Base-by-base conservation (phyloP, 2,329 filamentous ascomycete genomes). In the Colletotrichum tamarilloi region DNA sequence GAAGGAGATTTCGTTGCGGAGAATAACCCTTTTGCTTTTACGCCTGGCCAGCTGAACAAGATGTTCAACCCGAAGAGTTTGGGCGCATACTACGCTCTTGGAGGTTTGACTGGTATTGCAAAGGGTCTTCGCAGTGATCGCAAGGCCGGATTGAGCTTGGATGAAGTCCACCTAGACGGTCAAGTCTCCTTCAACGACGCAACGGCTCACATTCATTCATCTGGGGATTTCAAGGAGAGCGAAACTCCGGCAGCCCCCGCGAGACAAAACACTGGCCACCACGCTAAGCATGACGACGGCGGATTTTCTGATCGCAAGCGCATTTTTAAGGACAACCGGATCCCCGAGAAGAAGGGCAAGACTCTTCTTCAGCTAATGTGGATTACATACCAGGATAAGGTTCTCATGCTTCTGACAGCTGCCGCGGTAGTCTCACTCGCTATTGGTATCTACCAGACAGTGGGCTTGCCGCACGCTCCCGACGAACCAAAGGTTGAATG, bases 31-130 rank as follows among this genome's bases (percentile, higher is more conserved):
- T 98, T 98, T 79, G 95, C 94, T 19, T 98, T 95, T 80, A 91
- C 92, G 2, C 93, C 93, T 3, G 95, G 95, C 16, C 92, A 97
- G 79, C 87, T 98, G 75, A 92, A 92, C 78, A 98, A 97, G 82
- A 89, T 98, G 84, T 91, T 96, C 74, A 97, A 97, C 80, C 95
- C 95, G 4, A 98, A 98, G 85, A 97, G 91, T 74, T 84, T 97
- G 71, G 87, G 92, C 14, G 95, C 95, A 1, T 97, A 96, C 77
- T 93, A 92, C 78, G 92, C 92, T 16, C 81, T 98, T 5, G 95
- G 95, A 62, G 95, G 95, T 28, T 82, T 97, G 19, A 83, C 83
- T 22, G 95, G 95, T 0, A 82, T 98, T 62, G 95, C 96, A 82
- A 93, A 91, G 79, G 95, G 95, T 11, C 84, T 98, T 35, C 87